phyloP scores from a whole-genome alignment of 805 yeast species.

The Candida jianshihensis region DNA sequence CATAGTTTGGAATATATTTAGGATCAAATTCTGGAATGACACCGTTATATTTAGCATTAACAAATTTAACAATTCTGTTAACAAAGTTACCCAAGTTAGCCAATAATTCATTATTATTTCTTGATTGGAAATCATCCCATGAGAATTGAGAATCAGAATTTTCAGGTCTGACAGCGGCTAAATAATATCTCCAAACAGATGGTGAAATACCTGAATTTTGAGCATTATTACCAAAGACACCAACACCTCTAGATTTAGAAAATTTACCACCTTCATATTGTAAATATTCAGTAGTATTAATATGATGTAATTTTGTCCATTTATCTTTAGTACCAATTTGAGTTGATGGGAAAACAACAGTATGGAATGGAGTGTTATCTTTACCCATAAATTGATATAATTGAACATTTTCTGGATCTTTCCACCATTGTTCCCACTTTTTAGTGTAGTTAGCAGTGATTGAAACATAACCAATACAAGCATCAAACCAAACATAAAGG shows the following conservation, averaged over 20 bases:
- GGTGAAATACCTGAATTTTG: slow-evolving; percentile 86
- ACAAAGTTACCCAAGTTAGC: slow-evolving; percentile 97
- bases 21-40: slow-evolving; percentile 68
- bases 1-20: slow-evolving; percentile 40
- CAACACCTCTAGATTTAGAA: slow-evolving; percentile 95
- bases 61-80: slow-evolving; percentile 87
- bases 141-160: slow-evolving; percentile 94
- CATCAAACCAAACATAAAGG: slow-evolving; percentile 98
- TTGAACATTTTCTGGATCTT: slow-evolving; percentile 78
- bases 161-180: slow-evolving; percentile 91
- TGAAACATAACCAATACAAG: slow-evolving; percentile 92
- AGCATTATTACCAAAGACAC: slow-evolving; percentile 98
- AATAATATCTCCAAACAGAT: slow-evolving; percentile 96
- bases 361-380: slow-evolving; percentile 98
- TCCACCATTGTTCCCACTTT: slow-evolving; percentile 92
- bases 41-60: slow-evolving; percentile 84
- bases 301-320: slow-evolving; percentile 89
- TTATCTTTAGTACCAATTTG: slow-evolving; percentile 80
- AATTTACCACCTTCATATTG: slow-evolving; percentile 98
- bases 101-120: slow-evolving; percentile 87
- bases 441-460: slow-evolving; percentile 89
- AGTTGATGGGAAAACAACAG: slow-evolving; percentile 94
- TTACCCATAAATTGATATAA: slow-evolving; percentile 98
- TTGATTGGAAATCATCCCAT: slow-evolving; percentile 92
- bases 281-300: slow-evolving; percentile 91